Percentiles rank a stretch among this genome's conserved stretches.
phyloP scores from a whole-genome alignment of 2,329 filamentous ascomycete genomes.

The Pezicula neosporulosa region DNA sequence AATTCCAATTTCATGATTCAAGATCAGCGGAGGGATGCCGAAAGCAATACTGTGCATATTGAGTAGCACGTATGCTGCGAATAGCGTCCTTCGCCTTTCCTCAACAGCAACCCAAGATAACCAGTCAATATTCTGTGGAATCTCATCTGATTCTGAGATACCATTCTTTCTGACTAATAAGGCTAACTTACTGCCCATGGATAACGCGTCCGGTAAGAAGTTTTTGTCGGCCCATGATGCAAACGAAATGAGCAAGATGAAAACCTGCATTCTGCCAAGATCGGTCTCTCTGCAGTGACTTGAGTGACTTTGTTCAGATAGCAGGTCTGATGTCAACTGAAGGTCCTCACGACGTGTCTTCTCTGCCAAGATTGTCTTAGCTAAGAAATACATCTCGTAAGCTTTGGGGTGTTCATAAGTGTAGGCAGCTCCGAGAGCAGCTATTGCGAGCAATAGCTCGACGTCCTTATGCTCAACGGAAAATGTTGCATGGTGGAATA shows the following conservation, averaged over 20 bases:
- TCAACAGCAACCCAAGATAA: neutral
- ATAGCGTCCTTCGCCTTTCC: neutral
- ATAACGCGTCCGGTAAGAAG: neutral
- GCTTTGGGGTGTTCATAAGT: neutral
- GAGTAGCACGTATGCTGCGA: neutral
- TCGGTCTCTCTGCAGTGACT: neutral
- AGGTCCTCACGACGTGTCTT: neutral
- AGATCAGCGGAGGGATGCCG: neutral
- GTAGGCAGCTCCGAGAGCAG: neutral
- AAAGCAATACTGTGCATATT: conserved; percentile 1
- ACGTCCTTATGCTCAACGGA: neutral
- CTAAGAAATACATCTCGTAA: conserved; percentile 1
- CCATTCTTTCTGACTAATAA: conserved; percentile 1
- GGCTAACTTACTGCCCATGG: conserved; percentile 2
- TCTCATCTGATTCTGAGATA: neutral
- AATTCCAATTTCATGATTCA: neutral
- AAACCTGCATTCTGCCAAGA: neutral
- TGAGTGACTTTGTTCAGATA: neutral
- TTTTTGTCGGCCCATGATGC: neutral
- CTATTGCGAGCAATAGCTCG: neutral
- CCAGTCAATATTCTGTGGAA: neutral
- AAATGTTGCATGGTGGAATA: conserved; percentile 1
- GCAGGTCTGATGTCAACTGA: neutral
- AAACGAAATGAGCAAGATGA: neutral
- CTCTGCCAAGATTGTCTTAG: neutral